Percentiles rank a stretch among this genome's conserved stretches.
Evolutionary conservation across 2,329 filamentous ascomycete genomes (phyloP).

Genomic region (Ceratocystiopsis sp.): DNA sequence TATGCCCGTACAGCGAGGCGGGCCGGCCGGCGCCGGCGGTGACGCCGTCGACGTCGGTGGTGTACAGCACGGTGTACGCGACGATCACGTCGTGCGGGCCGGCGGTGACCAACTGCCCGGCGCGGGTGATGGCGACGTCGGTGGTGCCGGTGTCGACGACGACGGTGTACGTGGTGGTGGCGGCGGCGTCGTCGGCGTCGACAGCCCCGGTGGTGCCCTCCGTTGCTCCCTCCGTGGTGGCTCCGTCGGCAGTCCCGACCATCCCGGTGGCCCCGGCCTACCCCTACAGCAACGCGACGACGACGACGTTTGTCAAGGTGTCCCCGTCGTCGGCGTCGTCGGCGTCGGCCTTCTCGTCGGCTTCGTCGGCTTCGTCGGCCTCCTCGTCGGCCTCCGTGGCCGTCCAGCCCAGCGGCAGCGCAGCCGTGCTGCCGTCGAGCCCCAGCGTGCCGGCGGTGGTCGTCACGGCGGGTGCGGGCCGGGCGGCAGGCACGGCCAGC

Average conservation of each 20-base stretch:
- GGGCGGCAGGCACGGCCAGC: constrained; percentile 1
- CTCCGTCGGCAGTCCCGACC: background rate
- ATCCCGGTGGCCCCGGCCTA: background rate
- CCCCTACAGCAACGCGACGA: too few relatives aligned
- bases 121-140: constrained; percentile 4
- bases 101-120: constrained; percentile 11
- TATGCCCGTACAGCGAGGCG: constrained; percentile 8
- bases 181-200: background rate
- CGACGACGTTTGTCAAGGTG: too few relatives aligned
- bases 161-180: constrained; percentile 20
- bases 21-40: background rate
- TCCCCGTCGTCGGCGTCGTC: too few relatives aligned
- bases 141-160: constrained; percentile 4
- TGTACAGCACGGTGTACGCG: constrained; percentile 26
- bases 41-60: background rate
- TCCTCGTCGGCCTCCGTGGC: too few relatives aligned
- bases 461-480: constrained; percentile 7
- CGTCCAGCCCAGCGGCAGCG: too few relatives aligned
- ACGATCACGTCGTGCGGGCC: constrained; percentile 11
- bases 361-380: too few relatives aligned
- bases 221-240: background rate
- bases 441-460: background rate
- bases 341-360: too few relatives aligned
- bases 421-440: too few relatives aligned
- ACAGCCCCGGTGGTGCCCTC: background rate